A percentile compares a stretch with the other conserved stretches of the same genome.
Conservation (phyloP, 495 filamentous ascomycete species). For the Penicillium bialowiezense region DNA sequence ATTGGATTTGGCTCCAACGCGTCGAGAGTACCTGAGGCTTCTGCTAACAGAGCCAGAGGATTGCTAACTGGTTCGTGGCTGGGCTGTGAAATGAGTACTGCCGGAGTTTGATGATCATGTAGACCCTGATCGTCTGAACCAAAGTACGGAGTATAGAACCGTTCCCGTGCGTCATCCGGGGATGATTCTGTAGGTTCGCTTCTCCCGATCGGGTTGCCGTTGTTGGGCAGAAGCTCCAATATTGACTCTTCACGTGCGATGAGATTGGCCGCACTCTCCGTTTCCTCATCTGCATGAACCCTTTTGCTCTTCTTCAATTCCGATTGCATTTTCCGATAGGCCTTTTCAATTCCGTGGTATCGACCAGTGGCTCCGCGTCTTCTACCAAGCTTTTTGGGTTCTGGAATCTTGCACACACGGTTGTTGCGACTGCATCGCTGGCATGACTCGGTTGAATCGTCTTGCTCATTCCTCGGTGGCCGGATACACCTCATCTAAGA, state of each 20-base stretch:
- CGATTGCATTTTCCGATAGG: constrained; percentile 20
- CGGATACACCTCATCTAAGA: constrained; percentile 26
- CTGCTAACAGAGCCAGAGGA: constrained; percentile 22
- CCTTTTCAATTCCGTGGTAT: constrained; percentile 27
- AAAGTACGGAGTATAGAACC: no score
- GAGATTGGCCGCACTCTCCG: not conserved
- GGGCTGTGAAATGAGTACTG: not conserved
- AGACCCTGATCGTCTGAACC: not conserved
- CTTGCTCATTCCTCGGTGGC: not conserved
- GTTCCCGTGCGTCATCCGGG: not conserved
- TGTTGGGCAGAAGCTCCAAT: not conserved
- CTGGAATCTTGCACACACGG: constrained; percentile 19
- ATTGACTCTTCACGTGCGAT: not conserved
- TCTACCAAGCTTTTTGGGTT: constrained; percentile 19
- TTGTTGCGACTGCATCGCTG: constrained; percentile 22
- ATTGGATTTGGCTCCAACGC: constrained; percentile 2
- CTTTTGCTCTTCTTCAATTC: constrained; percentile 16
- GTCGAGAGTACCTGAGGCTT: constrained; percentile 23
- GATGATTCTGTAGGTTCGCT: not conserved
- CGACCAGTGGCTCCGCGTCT: constrained; percentile 20
- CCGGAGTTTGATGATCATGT: not conserved
- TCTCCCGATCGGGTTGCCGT: not conserved
- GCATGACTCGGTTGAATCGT: constrained; percentile 8
- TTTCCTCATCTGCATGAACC: not conserved
- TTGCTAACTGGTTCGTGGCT: constrained; percentile 23